phyloP scores from a whole-genome alignment of 805 yeast species.

The Suhomyces sp. region DNA sequence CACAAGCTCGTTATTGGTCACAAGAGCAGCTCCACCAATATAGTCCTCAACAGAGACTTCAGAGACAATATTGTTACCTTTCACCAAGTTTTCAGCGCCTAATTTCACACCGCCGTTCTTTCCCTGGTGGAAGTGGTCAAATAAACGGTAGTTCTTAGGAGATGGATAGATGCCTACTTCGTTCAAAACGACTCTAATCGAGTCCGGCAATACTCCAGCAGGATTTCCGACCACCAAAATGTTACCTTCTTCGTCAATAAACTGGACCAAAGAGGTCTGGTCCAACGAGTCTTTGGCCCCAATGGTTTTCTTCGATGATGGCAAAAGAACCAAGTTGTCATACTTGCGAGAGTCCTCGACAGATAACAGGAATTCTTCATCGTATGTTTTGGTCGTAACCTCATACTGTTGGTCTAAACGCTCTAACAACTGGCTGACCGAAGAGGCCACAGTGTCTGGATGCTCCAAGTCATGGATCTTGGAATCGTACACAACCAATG shows the following conservation, averaged over 20 bases:
- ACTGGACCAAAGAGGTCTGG: conserved; percentile 50
- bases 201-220: conserved; percentile 31
- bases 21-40: conserved; percentile 63
- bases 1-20: conserved; percentile 65
- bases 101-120: conserved; percentile 27
- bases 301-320: conserved; percentile 32
- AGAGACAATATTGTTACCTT: conserved; percentile 9
- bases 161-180: conserved; percentile 84
- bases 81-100: conserved; percentile 23
- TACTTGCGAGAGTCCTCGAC: conserved; percentile 21
- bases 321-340: conserved; percentile 34
- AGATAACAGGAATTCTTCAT: conserved; percentile 19
- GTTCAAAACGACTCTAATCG: conserved; percentile 59
- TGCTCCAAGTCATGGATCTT: conserved; percentile 18
- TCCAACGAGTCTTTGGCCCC: conserved; percentile 26
- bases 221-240: conserved; percentile 61
- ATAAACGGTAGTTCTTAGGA: conserved; percentile 63
- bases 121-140: conserved; percentile 58
- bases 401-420: conserved; percentile 16
- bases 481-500: conserved; percentile 35
- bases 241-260: conserved; percentile 70
- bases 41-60: conserved; percentile 10
- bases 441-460: conserved; percentile 12
- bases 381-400: conserved; percentile 22
- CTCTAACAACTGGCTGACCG: conserved; percentile 20